Evolutionary conservation across 2,329 filamentous ascomycete genomes (phyloP), one percentile per base, ranked within the genome.

Genomic region (Lomentospora prolificans): DNA sequence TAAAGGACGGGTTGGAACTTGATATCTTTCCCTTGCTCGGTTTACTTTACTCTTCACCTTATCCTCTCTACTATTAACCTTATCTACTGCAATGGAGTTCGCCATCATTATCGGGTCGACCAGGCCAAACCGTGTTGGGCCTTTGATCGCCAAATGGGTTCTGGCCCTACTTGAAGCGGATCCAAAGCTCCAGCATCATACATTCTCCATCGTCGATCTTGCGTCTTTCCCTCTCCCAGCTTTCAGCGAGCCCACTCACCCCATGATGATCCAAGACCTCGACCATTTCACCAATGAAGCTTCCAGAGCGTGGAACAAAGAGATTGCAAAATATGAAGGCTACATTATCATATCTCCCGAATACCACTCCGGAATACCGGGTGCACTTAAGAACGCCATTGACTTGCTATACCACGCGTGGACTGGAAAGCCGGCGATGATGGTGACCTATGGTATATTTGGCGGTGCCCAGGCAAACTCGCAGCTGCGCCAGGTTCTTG

Each of bases 341-440:
- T 79, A 76, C 63, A 63, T 81, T 31, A 66, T 79, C 51, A 71
- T 80, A 46, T 70, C 73, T n/a, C 72, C 75, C 1, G 73, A 80
- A 64, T 84, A 84, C 63, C 84, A 85, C 68, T 76, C 69, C 63
- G 74, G 77, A 24, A 66, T 81, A 4, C 69, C 80, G 0, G 79
- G 75, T 0, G 72, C 69, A 5, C 66, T 79, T 51, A 85, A 85
- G 69, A 85, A 84, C 62, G 80, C 81, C 4, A 73, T 85, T 56
- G 82, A 85, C 63, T 84, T 81, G 61, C 70, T 85, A 1, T 75
- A 72, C 60, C 67, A 82, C 61, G 80, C 83, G 62, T 83, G 79
- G 77, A 72, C 66, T 24, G 77, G 74, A 7, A 83, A 83, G 64
- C 75, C 79, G 0, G 72, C 71, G 17, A 67, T 69, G 50, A 70